Evolutionary conservation across 2,329 filamentous ascomycete species (phyloP).

Genomic region (Colletotrichum destructivum): DNA sequence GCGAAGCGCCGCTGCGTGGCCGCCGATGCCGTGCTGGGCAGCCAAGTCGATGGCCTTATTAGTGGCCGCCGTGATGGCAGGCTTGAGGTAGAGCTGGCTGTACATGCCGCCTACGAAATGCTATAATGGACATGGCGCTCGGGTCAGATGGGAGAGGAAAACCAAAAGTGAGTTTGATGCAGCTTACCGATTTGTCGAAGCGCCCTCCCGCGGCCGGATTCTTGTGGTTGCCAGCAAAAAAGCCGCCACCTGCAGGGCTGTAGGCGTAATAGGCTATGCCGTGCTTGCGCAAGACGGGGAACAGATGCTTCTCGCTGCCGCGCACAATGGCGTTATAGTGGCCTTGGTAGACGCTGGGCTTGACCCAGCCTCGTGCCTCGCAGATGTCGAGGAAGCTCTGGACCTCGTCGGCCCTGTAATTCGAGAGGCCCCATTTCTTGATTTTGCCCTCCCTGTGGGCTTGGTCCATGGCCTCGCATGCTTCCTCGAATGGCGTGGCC

Average conservation of each 20-base stretch:
- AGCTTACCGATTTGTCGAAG: too few species aligned
- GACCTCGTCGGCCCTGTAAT: constrained; percentile 4
- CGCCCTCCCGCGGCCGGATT: too few species aligned
- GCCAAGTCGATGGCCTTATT: neutral
- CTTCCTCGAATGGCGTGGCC: neutral
- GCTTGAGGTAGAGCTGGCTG: neutral
- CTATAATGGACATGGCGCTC: too few species aligned
- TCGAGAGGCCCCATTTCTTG: neutral
- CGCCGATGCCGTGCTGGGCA: neutral
- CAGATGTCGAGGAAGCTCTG: constrained; percentile 6
- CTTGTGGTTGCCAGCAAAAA: too few species aligned
- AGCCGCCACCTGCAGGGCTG: neutral
- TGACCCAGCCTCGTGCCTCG: neutral
- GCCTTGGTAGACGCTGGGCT: constrained; percentile 5
- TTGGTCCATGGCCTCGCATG: neutral
- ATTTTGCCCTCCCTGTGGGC: neutral
- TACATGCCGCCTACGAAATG: too few species aligned
- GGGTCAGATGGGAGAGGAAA: too few species aligned
- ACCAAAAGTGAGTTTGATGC: too few species aligned
- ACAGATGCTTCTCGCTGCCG: neutral
- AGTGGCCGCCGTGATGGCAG: neutral
- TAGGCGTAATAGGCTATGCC: constrained; percentile 1
- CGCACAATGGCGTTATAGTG: constrained; percentile 11
- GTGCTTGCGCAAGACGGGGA: constrained; percentile 6
- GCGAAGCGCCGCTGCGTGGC: constrained; percentile 7